Evolutionary conservation across 371 early-diverging fungal species (phyloP), one percentile per base, ranked within the genome.

Genomic region (Parasitella parasitica): DNA sequence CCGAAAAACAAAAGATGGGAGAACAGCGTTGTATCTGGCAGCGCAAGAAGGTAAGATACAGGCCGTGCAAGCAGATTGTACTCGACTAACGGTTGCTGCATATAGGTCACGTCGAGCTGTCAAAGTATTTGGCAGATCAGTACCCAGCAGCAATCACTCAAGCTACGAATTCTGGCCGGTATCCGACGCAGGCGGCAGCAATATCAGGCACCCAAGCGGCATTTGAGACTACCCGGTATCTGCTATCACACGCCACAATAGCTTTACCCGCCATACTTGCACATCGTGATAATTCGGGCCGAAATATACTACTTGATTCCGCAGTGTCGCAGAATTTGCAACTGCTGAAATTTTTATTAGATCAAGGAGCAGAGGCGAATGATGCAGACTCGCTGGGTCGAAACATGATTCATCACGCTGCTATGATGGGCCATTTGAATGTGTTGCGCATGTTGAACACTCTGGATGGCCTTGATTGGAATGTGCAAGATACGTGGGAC

Each of bases 21-120:
- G 82, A 64, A 81, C 78, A n/a, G 73, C 82, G 15, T 71, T 83
- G 4, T 81, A 83, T 61, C 50, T 83, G 27, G 84, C 82, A 36
- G 72, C 69, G 15, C 80, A 81, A 61, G 69, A 83, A 69, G 82
- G 81, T 72, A 59, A 57, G 12, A n/a, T n/a, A n/a, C n/a, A n/a
- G n/a, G n/a, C n/a, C n/a, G n/a, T n/a, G n/a, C n/a, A n/a, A n/a
- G n/a, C n/a, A n/a, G n/a, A n/a, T n/a, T n/a, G n/a, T n/a, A n/a
- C n/a, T n/a, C n/a, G n/a, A n/a, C n/a, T n/a, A n/a, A n/a, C n/a
- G n/a, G n/a, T n/a, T n/a, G n/a, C n/a, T n/a, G n/a, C n/a, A n/a
- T n/a, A n/a, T n/a, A 82, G 81, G 78, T 9, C 78, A 81, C 62
- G 48, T 68, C 9, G 72, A 76, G 16, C 39, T 73, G 37, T 60